Percentiles rank a stretch among this genome's conserved stretches.
phyloP scores from a whole-genome alignment of 352 stramenopile species.

The Phytophthora litchii region DNA sequence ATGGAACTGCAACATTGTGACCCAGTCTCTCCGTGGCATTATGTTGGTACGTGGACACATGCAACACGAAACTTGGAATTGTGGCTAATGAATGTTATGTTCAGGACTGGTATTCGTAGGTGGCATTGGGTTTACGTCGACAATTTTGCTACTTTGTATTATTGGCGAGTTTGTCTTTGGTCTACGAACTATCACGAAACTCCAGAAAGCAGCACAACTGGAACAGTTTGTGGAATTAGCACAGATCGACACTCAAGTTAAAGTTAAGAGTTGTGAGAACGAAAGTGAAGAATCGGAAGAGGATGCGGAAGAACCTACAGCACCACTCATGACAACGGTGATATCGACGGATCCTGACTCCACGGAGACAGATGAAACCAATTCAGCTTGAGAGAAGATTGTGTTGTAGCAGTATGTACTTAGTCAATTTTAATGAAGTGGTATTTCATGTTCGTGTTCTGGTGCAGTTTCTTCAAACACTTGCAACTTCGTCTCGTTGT shows the following conservation, averaged over 20 bases:
- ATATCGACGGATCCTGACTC: conserved; percentile 1
- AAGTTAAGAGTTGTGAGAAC: conserved; percentile 6
- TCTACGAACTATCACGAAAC: conserved; percentile 46
- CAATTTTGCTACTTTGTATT: conserved; percentile 46
- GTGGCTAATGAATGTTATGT: not conserved
- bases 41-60: conserved; percentile 34
- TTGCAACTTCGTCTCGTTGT: conserved; percentile 14
- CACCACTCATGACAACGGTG: conserved; percentile 23
- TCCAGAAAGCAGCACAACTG: conserved; percentile 33
- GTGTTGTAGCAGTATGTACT: conserved; percentile 18
- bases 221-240: conserved; percentile 47
- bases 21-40: conserved; percentile 41
- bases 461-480: too few species aligned
- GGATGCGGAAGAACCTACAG: conserved; percentile 18
- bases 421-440: too few species aligned
- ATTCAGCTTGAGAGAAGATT: not conserved
- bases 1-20: conserved; percentile 52
- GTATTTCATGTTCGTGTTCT: too few species aligned
- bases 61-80: not conserved
- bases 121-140: conserved; percentile 51
- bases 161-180: conserved; percentile 54
- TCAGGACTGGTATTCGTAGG: conserved; percentile 47
- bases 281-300: conserved; percentile 13
- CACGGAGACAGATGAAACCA: conserved; percentile 5
- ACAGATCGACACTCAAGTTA: conserved; percentile 31